Evolutionary conservation across 2,329 filamentous ascomycete species (phyloP), one percentile per base, ranked within the genome.

Genomic region (Trichoderma sp.): DNA sequence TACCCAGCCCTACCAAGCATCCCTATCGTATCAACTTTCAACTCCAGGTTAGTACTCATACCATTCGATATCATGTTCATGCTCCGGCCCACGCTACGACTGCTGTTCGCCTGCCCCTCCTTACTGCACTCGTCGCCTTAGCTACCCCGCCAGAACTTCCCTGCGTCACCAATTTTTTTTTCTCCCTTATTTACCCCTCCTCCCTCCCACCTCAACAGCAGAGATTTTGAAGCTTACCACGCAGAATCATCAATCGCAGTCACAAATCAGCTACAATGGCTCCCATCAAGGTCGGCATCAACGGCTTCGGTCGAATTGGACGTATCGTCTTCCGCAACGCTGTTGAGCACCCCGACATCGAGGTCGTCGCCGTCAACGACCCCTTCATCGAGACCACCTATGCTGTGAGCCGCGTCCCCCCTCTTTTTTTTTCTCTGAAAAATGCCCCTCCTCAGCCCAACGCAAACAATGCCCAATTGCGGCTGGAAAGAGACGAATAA

Each of bases 231-330:
- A 67, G 71, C 75, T 77, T 73, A 73, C 74, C 73, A 75, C 71
- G 64, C 68, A 73, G 21, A n/a, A 9, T 21, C 26, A 51, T 68
- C 72, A 53, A 71, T 72, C 53, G 73, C 61, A 74, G 72, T 72
- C 60, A 71, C 36, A 43, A 62, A 61, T 28, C 58, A 47, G 32
- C 51, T 26, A 72, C 34, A 62, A 73, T 69, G 71, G 66, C 67
- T 66, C 72, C 82, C 83, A 83, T 87, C 83, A 90, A 97, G 91
- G 93, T 97, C 83, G 94, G 94, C 85, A 98, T 97, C 92, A 98
- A 98, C 92, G 95, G 96, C 86, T 99, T 99, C 89, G 96, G 96
- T 88, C 95, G 96, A 86, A 99, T 99, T 86, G 96, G 96, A 82
- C 93, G 96, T 85, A 98, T 99, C 85, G 92, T 98, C 89, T 96